Base-by-base conservation (phyloP, 106 monocot genomes). In the Dioscorea alata region DNA sequence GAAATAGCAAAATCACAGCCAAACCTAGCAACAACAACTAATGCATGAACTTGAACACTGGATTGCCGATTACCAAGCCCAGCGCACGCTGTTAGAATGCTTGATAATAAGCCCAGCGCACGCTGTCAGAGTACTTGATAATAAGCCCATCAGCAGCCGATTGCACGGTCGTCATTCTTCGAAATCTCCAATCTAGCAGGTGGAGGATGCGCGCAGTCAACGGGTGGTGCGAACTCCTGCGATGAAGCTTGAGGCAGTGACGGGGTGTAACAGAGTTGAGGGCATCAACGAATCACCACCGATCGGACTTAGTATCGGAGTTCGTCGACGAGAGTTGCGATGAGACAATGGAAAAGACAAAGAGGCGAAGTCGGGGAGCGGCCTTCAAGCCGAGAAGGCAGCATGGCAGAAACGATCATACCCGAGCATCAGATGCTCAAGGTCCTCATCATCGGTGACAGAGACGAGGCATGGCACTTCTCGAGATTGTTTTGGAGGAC, bases 381-480 rank as follows among this genome's bases (percentile, higher is more conserved):
- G 75, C 69, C 25, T 69, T 67, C 12, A 28, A 52, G 33, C 4
- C 42, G 42, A 5, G 42, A 0, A 5, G 5, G 56, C 15, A 18
- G 67, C 68, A 52, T 80, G 80, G 23, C 65, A 70, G 60, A 84
- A 76, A 32, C 90, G 74, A 52, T 94, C 87, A 72, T 88, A 87
- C 77, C 90, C 94, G 32, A 83, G 42, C 65, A 94, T 80, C 90
- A 94, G 87, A 75, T 90, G 84, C 31, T 88, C 94, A 22, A 94
- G 75, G 67, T 94, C 94, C 74, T 90, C 94, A 58, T 94, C 94
- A 70, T 84, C 85, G 32, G 90, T 88, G 50, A 94, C 85, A 28
- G 94, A 90, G 69, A 94, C 76, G 60, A 94, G 83, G n/a, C n/a
- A n/a, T n/a, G 12, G 90, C 73, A 63, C n/a, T n/a, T n/a, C n/a